These are phyloP conservation scores for Arthrobotrys conoides DNA, from an alignment of 2,329 filamentous ascomycete species.

Conservation along the genomic window DNA sequence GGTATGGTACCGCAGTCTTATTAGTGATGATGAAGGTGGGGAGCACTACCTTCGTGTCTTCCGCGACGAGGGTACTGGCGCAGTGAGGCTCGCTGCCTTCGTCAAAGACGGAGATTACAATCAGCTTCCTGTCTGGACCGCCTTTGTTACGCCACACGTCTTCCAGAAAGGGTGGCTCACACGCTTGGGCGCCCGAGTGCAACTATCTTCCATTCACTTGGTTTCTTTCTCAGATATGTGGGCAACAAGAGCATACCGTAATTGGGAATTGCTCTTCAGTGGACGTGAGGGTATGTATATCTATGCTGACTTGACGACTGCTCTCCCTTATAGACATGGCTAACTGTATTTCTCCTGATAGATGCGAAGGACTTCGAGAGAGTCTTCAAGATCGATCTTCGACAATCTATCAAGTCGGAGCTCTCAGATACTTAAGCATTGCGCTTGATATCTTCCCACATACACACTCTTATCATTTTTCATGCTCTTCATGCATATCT, in stretches of 20 bases:
- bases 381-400: constrained; percentile 61
- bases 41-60: constrained; percentile 63
- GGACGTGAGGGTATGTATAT: constrained; percentile 61
- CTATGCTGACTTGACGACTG: background rate
- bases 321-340: background rate
- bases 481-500: constrained; percentile 21
- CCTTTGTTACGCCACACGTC: constrained; percentile 61
- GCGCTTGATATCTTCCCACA: background rate
- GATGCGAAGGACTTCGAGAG: constrained; percentile 63
- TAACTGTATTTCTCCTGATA: constrained; percentile 25
- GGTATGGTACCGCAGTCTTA: constrained; percentile 32
- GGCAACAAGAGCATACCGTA: constrained; percentile 63
- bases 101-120: constrained; percentile 63
- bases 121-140: constrained; percentile 64
- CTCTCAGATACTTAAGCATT: constrained; percentile 44
- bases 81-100: constrained; percentile 63
- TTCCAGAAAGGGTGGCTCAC: constrained; percentile 59
- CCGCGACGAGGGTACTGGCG: constrained; percentile 63
- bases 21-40: constrained; percentile 63
- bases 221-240: constrained; percentile 64
- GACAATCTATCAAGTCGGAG: constrained; percentile 53
- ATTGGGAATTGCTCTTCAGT: constrained; percentile 62
- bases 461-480: background rate
- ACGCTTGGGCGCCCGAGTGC: constrained; percentile 45
- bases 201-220: constrained; percentile 62